Evolutionary conservation across 441 rosid species (phyloP), one percentile per base, ranked within the genome.

Genomic region (Hura crepitans): DNA sequence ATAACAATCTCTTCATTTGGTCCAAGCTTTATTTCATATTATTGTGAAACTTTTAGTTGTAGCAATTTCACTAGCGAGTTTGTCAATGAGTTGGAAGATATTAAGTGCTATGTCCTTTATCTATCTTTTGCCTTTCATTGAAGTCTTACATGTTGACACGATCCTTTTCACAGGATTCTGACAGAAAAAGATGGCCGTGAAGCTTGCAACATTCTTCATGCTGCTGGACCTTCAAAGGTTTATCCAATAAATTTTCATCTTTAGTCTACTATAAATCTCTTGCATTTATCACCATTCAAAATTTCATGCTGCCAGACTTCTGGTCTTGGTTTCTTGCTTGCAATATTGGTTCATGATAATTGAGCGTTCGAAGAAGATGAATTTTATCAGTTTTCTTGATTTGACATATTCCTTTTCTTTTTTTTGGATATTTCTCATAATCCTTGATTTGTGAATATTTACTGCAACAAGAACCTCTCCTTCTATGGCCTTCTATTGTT

Each of bases 171-270:
- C 83, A 96, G 99, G 85, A 96, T 96, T 75, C 76, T 57, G 63
- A 81, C 91, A 53, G 97, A 96, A 81, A 79, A 73, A 65, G 97
- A 96, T 82, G 99, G 98, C 28, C 82, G 87, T 74, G 88, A 89
- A 84, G 99, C 96, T 76, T 96, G 99, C 78, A 89, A 86, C 65
- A 79, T 79, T 77, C 95, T 96, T 84, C 99, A 96, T 78, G 88
- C 89, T 72, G 92, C 91, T 75, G 99, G 99, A 53, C 98, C 99
- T 75, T 81, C 96, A 57, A 95, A 92, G 93, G 99, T 92, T 72
- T 72, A 59, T 60, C 50, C 9, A 5, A 17, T 60, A 46, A 37
- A 23, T 20, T 42, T 70, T 43, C 39, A 63, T 62, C 69, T 72
- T 51, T 43, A 74, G 45, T 60, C 53, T 72, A 46, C 68, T 70